Evolutionary conservation across 345 rosid species (phyloP).

Genomic region (Chamaenerion angustifolium): DNA sequence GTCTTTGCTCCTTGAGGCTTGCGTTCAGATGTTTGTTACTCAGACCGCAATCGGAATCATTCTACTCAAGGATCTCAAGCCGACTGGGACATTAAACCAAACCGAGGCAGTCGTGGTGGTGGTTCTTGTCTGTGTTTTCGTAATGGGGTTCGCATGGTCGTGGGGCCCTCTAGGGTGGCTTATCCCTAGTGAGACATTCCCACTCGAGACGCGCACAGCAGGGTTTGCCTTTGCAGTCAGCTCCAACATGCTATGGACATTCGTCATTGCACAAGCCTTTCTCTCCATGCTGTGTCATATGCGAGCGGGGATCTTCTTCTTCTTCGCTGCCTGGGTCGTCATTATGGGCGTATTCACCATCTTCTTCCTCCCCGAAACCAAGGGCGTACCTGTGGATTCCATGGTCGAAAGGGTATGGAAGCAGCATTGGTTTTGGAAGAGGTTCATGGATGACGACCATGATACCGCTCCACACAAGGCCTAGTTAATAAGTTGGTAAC

Average conservation of each 20-base stretch:
- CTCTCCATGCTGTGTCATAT: neutral
- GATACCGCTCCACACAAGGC: too few species aligned
- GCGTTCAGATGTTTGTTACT: constrained; percentile 1
- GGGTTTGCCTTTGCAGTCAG: too few species aligned
- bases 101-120: neutral
- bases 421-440: neutral
- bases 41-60: too few species aligned
- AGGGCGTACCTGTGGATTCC: neutral
- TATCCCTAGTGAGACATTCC: neutral
- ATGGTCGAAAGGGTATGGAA: constrained; percentile 2
- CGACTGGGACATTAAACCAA: too few species aligned
- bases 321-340: neutral
- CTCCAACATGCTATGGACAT: too few species aligned
- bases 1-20: too few species aligned
- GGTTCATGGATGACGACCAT: neutral
- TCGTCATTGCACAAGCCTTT: too few species aligned
- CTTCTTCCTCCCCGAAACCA: neutral
- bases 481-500: too few species aligned
- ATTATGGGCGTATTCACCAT: neutral
- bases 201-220: too few species aligned
- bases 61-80: too few species aligned
- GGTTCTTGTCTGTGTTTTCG: neutral
- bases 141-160: constrained; percentile 1
- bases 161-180: constrained; percentile 1
- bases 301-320: neutral